Conservation (phyloP, 2,329 filamentous ascomycete genomes). For the Cordyceps cateniannulata region DNA sequence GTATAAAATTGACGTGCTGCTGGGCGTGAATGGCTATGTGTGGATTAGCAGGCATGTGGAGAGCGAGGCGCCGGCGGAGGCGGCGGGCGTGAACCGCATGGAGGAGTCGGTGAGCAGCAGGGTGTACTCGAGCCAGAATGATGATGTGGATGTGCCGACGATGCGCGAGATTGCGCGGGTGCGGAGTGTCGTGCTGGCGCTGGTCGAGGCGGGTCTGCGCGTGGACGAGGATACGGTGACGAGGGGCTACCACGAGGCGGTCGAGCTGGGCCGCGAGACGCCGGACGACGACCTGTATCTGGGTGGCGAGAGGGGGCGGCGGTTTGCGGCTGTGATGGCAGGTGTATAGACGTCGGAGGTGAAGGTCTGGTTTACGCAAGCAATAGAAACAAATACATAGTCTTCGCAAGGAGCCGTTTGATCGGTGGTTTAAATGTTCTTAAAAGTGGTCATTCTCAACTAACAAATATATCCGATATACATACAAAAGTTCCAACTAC, state of each 20-base stretch:
- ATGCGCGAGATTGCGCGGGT: slow-evolving; percentile 84
- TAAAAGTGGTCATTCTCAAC: background rate
- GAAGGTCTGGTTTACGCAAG: background rate
- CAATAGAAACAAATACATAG: background rate
- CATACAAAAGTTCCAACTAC: background rate
- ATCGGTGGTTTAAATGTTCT: background rate
- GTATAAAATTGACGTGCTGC: slow-evolving; percentile 71
- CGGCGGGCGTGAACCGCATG: slow-evolving; percentile 68
- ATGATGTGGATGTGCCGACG: slow-evolving; percentile 68
- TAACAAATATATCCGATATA: background rate
- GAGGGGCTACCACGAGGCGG: slow-evolving; percentile 71
- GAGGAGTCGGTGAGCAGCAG: slow-evolving; percentile 81
- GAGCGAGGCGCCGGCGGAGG: slow-evolving; percentile 42
- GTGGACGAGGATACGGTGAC: slow-evolving; percentile 89
- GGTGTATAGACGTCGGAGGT: slow-evolving; percentile 11
- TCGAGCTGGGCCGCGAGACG: slow-evolving; percentile 64
- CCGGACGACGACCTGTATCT: slow-evolving; percentile 54
- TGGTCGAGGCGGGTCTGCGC: slow-evolving; percentile 74
- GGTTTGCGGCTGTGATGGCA: slow-evolving; percentile 37
- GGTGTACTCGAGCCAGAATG: slow-evolving; percentile 94
- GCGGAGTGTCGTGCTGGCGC: slow-evolving; percentile 69
- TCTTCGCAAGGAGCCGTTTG: too few relatives aligned
- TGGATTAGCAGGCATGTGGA: slow-evolving; percentile 86
- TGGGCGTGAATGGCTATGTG: slow-evolving; percentile 95
- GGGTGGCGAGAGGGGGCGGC: slow-evolving; percentile 49